Evolutionary conservation across 2,329 filamentous ascomycete genomes (phyloP).

Genomic region (Didymella keratinophila): DNA sequence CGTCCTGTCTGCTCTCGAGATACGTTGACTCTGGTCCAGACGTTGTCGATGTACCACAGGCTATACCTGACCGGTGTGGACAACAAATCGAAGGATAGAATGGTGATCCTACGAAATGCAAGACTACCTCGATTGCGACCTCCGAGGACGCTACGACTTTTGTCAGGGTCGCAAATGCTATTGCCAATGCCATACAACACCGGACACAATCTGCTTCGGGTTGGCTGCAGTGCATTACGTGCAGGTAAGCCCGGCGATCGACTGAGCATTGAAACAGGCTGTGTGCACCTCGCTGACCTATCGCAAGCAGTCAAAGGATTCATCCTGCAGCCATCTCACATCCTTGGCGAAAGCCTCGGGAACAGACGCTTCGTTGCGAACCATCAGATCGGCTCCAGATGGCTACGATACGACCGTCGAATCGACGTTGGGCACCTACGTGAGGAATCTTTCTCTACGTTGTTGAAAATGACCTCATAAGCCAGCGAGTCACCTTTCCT

Average conservation of each 20-base stretch:
- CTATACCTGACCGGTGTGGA: constrained; percentile 1
- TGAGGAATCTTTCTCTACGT: neutral
- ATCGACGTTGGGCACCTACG: neutral
- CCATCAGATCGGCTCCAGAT: neutral
- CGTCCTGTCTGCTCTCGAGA: neutral
- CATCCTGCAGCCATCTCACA: constrained; percentile 12
- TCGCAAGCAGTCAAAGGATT: constrained; percentile 4
- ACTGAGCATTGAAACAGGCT: constrained; percentile 12
- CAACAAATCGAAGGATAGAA: constrained; percentile 1
- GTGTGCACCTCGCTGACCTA: constrained; percentile 10
- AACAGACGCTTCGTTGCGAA: neutral
- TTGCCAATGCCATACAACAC: constrained; percentile 6
- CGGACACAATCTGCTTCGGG: constrained; percentile 2
- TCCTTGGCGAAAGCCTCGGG: constrained; percentile 4
- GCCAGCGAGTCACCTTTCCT: neutral
- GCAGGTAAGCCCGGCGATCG: constrained; percentile 19
- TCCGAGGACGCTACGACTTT: neutral
- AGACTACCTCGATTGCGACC: constrained; percentile 1
- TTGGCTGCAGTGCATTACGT: constrained; percentile 13
- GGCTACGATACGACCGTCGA: neutral
- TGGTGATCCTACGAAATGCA: constrained; percentile 9
- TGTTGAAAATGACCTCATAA: constrained; percentile 13
- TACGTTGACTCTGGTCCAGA: constrained; percentile 5
- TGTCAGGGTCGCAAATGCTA: constrained; percentile 7
- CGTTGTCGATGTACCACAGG: constrained; percentile 8